Evolutionary conservation across 2,329 filamentous ascomycete genomes (phyloP), one percentile per base, ranked within the genome.

Genomic region (Penicillium freii): DNA sequence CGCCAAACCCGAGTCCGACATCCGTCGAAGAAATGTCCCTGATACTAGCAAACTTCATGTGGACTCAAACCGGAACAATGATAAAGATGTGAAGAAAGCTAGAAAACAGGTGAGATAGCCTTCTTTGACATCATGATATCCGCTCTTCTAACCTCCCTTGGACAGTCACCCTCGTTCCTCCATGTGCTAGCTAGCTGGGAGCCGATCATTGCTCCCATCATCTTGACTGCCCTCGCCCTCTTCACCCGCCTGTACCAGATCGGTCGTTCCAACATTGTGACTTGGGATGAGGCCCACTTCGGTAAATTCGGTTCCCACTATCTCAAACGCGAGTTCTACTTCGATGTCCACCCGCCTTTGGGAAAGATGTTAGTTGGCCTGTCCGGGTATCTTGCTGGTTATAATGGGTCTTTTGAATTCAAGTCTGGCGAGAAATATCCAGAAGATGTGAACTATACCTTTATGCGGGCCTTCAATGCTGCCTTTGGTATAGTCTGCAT

Each of bases 321-420:
- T 77, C 87, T 99, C 73, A 97, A 99, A 77, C 91, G 93, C 76
- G 94, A 99, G 78, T 97, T 97, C 82, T 99, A 99, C 84, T 99
- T 99, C 80, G 91, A 96, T 82, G 89, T 95, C 57, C 91, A 96
- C 77, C 94, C 94, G 64, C 94, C 94, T 54, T 86, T 99, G 60
- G 94, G 94, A 73, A 99, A 99, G 82, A 97, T 99, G 86, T 87
- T 99, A 56, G 93, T 99, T 67, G 94, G 94, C 62, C 84, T 99
- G 51, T 97, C 94, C 7, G 94, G 94, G 73, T 96, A 95, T 72
- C 83, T 99, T 60, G 95, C 93, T 65, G 93, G 93, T 65, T 99
- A 99, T 82, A 99, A 99, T 80, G 94, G 94, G 57, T 95, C 93
- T 4, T 99, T 99, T 78, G 94, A 99, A 73, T 99, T 99, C 84